Evolutionary conservation across 2,329 filamentous ascomycete species (phyloP).

Genomic region (Cercospora brassicicola): DNA sequence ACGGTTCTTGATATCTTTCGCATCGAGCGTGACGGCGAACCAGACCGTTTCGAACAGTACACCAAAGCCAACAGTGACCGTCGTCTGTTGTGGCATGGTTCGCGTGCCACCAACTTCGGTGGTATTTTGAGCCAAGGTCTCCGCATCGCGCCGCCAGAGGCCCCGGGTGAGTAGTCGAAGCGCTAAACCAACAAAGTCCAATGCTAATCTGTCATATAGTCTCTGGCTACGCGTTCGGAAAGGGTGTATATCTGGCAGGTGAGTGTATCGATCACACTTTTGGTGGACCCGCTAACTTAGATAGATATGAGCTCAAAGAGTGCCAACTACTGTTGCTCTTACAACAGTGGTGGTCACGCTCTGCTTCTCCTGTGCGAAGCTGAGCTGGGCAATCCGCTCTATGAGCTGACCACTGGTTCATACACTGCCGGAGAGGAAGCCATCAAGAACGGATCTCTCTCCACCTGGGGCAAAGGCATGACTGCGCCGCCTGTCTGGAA

Average conservation of each 20-base stretch:
- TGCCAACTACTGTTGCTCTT: slow-evolving; percentile 68
- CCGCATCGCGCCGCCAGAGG: slow-evolving; percentile 83
- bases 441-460: slow-evolving; percentile 58
- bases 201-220: background rate
- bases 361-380: slow-evolving; percentile 82
- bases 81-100: slow-evolving; percentile 84
- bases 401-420: slow-evolving; percentile 58
- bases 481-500: slow-evolving; percentile 70
- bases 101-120: slow-evolving; percentile 77
- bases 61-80: slow-evolving; percentile 63
- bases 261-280: slow-evolving; percentile 48
- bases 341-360: slow-evolving; percentile 57
- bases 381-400: slow-evolving; percentile 74
- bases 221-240: slow-evolving; percentile 69
- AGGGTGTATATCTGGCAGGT: slow-evolving; percentile 84
- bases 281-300: background rate
- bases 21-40: slow-evolving; percentile 73
- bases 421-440: slow-evolving; percentile 66
- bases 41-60: slow-evolving; percentile 63
- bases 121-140: slow-evolving; percentile 85
- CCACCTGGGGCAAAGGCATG: slow-evolving; percentile 69
- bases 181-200: slow-evolving; percentile 59
- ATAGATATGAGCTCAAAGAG: slow-evolving; percentile 74
- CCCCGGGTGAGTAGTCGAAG: slow-evolving; percentile 56
- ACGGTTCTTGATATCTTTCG: slow-evolving; percentile 75